Evolutionary conservation across 2,329 filamentous ascomycete species (phyloP), one percentile per base, ranked within the genome.

Genomic region (Claviceps quebecensis): DNA sequence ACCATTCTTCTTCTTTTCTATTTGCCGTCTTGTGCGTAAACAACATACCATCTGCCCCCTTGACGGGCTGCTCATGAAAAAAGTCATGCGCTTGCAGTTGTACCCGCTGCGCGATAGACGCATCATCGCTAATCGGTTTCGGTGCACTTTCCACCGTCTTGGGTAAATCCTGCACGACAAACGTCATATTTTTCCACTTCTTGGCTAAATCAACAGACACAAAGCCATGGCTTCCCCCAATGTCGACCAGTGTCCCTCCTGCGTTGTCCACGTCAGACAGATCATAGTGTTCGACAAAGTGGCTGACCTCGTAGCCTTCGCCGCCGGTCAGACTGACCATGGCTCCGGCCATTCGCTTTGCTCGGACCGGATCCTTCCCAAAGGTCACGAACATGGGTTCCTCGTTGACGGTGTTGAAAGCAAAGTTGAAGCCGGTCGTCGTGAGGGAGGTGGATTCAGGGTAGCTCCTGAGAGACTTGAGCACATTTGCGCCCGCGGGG

Each of bases 191-290:
- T 46, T 68, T 67, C 63, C 73, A 78, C 51, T 62, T 64, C 54
- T 67, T 66, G 2, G 76, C 79, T 44, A 83, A 64, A 3, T 72
- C 75, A n/a, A 76, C 68, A 46, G 69, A 73, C n/a, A 75, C 72
- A 46, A 78, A 76, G 0, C 80, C 80, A 49, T 76, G 74, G 17
- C 73, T 76, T 2, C 80, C 79, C 9, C 80, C 79, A 14, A 80
- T 58, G 51, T 83, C 78, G 4, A 83, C 76, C 40, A 83, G 63
- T 0, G 69, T 76, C 3, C 72, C 77, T 5, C 63, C 62, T 1
- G 53, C 58, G 0, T 62, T 62, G 48, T 77, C 67, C 1, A 80
- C 61, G 1, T 67, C 67, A 1, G 67, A 62, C 57, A 81, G 74
- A 57, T 80, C 73, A 56, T 75, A 81, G 44, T 71, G 73, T 39